phyloP scores from a whole-genome alignment of 371 early-diverging fungal species.

The Lichtheimia ornata region DNA sequence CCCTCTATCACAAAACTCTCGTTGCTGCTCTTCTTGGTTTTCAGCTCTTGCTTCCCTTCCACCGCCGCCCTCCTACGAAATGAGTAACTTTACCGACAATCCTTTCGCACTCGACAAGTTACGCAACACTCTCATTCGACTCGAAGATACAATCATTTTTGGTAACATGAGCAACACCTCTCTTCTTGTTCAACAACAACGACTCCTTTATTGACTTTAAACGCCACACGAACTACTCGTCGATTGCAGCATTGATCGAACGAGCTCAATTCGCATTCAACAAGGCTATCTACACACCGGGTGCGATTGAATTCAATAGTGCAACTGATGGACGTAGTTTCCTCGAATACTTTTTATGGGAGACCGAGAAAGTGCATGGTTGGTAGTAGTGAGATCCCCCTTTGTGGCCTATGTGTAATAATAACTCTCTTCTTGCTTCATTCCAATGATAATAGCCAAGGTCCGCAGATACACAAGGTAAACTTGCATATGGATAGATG shows the following conservation, averaged over 20 bases:
- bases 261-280: slow-evolving; percentile 92
- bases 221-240: background rate
- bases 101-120: slow-evolving; percentile 55
- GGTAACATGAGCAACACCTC: slow-evolving; percentile 46
- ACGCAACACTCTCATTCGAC: slow-evolving; percentile 76
- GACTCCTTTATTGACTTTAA: background rate
- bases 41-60: too few species aligned
- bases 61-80: slow-evolving; percentile 2
- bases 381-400: slow-evolving; percentile 16
- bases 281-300: slow-evolving; percentile 73
- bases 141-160: slow-evolving; percentile 96
- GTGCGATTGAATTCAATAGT: slow-evolving; percentile 67
- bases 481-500: background rate
- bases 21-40: too few species aligned
- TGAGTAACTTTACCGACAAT: slow-evolving; percentile 52
- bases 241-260: slow-evolving; percentile 80
- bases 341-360: slow-evolving; percentile 84
- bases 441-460: slow-evolving; percentile 63
- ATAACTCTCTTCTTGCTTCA: background rate
- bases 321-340: slow-evolving; percentile 64
- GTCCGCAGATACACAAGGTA: slow-evolving; percentile 79
- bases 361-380: slow-evolving; percentile 91
- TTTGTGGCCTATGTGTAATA: background rate
- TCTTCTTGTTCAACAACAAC: background rate
- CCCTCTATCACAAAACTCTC: too few species aligned